phyloP scores from a whole-genome alignment of 2,329 filamentous ascomycete species.

The Corynespora cassiicola region DNA sequence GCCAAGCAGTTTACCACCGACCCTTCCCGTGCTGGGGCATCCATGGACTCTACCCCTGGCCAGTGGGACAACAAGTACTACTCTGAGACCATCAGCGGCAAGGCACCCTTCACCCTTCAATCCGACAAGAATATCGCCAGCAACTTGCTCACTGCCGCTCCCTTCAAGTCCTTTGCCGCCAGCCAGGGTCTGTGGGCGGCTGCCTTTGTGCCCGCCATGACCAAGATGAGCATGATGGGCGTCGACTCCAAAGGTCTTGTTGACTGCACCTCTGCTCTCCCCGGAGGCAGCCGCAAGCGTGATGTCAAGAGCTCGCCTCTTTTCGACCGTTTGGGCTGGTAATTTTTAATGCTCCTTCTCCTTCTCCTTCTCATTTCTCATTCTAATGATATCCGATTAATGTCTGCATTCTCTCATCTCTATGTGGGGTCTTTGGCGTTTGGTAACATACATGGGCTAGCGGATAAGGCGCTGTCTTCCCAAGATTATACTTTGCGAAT shows the following conservation, averaged over 20 bases:
- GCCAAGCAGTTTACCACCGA: constrained; percentile 36
- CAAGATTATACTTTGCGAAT: too few relatives aligned
- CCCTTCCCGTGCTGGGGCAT: constrained; percentile 27
- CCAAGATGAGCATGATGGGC: constrained; percentile 45
- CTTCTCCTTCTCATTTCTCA: too few relatives aligned
- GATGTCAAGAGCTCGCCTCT: constrained; percentile 37
- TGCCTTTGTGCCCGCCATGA: constrained; percentile 44
- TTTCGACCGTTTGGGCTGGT: constrained; percentile 31
- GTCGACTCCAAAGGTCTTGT: constrained; percentile 26
- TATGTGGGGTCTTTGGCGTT: too few relatives aligned
- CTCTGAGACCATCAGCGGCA: constrained; percentile 33
- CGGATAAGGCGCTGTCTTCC: too few relatives aligned
- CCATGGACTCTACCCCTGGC: constrained; percentile 44
- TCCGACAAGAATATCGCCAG: constrained; percentile 36
- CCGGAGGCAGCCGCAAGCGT: constrained; percentile 36
- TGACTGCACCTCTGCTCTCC: constrained; percentile 42
- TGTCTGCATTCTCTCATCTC: too few relatives aligned
- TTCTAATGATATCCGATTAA: too few relatives aligned
- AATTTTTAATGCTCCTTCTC: too few relatives aligned
- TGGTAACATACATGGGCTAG: too few relatives aligned
- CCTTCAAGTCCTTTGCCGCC: constrained; percentile 28
- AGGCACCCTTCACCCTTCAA: constrained; percentile 35
- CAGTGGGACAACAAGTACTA: constrained; percentile 47
- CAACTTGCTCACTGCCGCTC: constrained; percentile 22
- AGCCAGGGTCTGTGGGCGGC: constrained; percentile 36